Evolutionary conservation across 805 yeast species (phyloP).

Genomic region (Suhomyces sp.): DNA sequence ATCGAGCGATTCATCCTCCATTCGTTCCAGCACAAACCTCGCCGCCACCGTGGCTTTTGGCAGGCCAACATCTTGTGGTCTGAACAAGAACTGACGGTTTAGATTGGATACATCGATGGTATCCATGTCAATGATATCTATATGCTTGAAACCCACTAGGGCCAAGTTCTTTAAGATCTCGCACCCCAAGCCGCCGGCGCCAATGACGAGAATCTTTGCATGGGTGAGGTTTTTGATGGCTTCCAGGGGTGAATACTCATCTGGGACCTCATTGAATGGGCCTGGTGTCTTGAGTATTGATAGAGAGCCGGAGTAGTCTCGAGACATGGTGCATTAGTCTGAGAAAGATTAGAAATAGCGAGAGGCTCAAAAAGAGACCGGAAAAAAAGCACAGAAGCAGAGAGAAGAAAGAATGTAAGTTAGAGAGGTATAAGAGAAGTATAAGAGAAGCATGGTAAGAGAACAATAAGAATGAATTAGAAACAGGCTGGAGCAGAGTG

Average conservation of each 20-base stretch:
- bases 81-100: constrained; percentile 72
- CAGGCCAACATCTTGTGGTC: constrained; percentile 58
- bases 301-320: constrained; percentile 14
- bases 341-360: neutral
- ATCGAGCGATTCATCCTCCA: constrained; percentile 32
- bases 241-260: constrained; percentile 25
- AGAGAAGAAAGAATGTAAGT: no score
- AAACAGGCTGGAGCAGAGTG: no score
- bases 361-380: neutral
- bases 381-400: neutral
- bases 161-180: constrained; percentile 74
- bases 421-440: no score
- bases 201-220: constrained; percentile 47
- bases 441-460: no score
- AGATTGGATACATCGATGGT: constrained; percentile 74
- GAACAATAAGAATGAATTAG: no score
- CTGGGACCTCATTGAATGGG: constrained; percentile 40
- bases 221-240: constrained; percentile 21
- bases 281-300: constrained; percentile 28
- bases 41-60: constrained; percentile 70
- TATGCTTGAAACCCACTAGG: constrained; percentile 60
- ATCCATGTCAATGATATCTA: constrained; percentile 79
- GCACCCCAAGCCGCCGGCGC: constrained; percentile 86
- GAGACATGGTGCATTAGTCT: neutral
- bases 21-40: constrained; percentile 46